Conservation (phyloP, 805 yeast species). For the Yarrowia divulgata region DNA sequence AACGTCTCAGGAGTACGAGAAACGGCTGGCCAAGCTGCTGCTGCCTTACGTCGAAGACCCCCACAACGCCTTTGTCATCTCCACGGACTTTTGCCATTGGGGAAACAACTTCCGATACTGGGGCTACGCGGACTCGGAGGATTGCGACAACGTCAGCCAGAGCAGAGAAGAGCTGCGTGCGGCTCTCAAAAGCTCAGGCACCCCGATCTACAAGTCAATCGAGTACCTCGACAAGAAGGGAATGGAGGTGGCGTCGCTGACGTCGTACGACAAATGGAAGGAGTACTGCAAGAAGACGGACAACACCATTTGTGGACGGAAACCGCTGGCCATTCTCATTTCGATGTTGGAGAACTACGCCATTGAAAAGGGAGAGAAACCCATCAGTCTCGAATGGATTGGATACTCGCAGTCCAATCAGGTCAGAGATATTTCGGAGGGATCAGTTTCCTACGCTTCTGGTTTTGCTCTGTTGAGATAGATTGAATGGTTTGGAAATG, state of each 20-base stretch:
- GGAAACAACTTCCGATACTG: slow-evolving; percentile 70
- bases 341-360: slow-evolving; percentile 51
- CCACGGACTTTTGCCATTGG: slow-evolving; percentile 98
- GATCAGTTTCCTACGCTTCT: slow-evolving; percentile 91
- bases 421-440: slow-evolving; percentile 59
- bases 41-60: slow-evolving; percentile 62
- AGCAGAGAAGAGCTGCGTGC: slow-evolving; percentile 28
- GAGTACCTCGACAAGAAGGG: slow-evolving; percentile 74
- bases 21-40: slow-evolving; percentile 58
- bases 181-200: slow-evolving; percentile 43
- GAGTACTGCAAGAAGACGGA: slow-evolving; percentile 72
- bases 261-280: slow-evolving; percentile 67
- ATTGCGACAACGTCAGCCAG: slow-evolving; percentile 1
- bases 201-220: slow-evolving; percentile 74
- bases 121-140: slow-evolving; percentile 53
- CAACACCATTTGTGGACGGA: slow-evolving; percentile 93
- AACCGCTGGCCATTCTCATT: slow-evolving; percentile 73
- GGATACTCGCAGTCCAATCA: slow-evolving; percentile 79
- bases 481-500: too few relatives aligned
- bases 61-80: slow-evolving; percentile 72
- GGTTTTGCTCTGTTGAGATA: slow-evolving; percentile 60
- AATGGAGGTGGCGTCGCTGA: slow-evolving; percentile 65
- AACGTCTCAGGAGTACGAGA: slow-evolving; percentile 56
- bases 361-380: slow-evolving; percentile 43
- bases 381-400: slow-evolving; percentile 65